Base-by-base conservation (phyloP, 2,329 filamentous ascomycete genomes). In the Colletotrichum sp. region DNA sequence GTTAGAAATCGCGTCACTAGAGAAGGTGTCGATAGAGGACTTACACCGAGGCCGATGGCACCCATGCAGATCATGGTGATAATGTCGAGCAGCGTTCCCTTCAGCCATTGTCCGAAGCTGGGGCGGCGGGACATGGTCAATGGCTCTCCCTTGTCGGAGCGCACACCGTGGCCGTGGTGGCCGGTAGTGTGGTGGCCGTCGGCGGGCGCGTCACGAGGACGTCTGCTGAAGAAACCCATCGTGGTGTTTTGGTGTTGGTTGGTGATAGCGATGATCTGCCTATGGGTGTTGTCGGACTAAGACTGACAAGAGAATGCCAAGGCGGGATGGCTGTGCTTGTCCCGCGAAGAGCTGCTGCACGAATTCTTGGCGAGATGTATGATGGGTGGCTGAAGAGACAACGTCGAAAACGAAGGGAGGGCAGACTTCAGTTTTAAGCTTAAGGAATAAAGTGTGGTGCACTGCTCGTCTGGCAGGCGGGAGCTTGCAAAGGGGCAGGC, bases 41-140 rank as follows among this genome's bases (percentile, higher is more conserved):
- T 81, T 88, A 94, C 92, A 74, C 92, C 93, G 1, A 95, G 88
- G 18, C 93, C 93, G 64, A 95, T 85, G 15, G 89, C 91, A 12
- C 94, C 93, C 88, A 95, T 90, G 28, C 86, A 82, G 10, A 87
- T 85, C 92, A 95, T 95, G 36, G 92, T 94, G 24, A 94, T 68
- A 69, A 95, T 89, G 80, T 95, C 94, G 15, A 94, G 84, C 88
- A 90, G 92, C 6, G 92, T 93, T 10, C 88, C 87, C 82, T 93
- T 94, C 78, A 94, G 82, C 93, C 93, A 95, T 81, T 94, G 92
- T 5, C 93, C 92, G 78, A 95, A 94, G 3, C 86, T 89, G 4
- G 93, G 93, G 13, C 89, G 86, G 4, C 81, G 84, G 3, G 86
- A 85, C 87, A 91, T 90, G 71, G 85, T 81, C 72, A 86, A 86